These are phyloP conservation scores for Amaranthus hypochondriacus DNA, from an alignment of 148 eudicot genomes.

Conservation along the genomic window DNA sequence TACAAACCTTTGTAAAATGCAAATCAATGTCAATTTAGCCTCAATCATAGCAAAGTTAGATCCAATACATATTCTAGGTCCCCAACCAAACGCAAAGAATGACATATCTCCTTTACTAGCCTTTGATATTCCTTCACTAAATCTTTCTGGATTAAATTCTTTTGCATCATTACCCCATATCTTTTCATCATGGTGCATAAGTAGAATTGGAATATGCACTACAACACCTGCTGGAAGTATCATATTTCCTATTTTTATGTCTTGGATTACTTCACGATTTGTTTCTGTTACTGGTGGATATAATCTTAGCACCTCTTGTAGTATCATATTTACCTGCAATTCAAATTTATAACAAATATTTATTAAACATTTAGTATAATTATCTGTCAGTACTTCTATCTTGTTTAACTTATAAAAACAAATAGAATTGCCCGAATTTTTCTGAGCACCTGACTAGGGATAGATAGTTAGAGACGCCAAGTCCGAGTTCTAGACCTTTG, in stretches of 20 bases:
- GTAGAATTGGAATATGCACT: neutral
- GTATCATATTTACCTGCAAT: slow-evolving; percentile 20
- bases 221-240: slow-evolving; percentile 13
- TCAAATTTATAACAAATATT: neutral
- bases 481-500: too few species aligned
- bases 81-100: slow-evolving; percentile 29
- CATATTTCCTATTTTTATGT: slow-evolving; percentile 20
- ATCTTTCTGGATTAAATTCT: slow-evolving; percentile 34
- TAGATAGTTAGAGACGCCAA: neutral
- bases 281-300: slow-evolving; percentile 10
- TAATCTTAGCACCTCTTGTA: slow-evolving; percentile 21
- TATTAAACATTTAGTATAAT: neutral
- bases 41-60: slow-evolving; percentile 36
- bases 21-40: slow-evolving; percentile 21
- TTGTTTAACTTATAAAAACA: too few species aligned
- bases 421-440: too few species aligned
- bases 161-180: slow-evolving; percentile 35
- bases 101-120: slow-evolving; percentile 22
- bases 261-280: slow-evolving; percentile 2
- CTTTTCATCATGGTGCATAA: slow-evolving; percentile 11
- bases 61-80: slow-evolving; percentile 39
- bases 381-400: too few species aligned
- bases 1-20: neutral
- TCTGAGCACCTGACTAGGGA: too few species aligned
- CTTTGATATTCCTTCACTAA: slow-evolving; percentile 19